Conservation (phyloP, 768 basidiomycete genomes). For the Russula abietina region DNA sequence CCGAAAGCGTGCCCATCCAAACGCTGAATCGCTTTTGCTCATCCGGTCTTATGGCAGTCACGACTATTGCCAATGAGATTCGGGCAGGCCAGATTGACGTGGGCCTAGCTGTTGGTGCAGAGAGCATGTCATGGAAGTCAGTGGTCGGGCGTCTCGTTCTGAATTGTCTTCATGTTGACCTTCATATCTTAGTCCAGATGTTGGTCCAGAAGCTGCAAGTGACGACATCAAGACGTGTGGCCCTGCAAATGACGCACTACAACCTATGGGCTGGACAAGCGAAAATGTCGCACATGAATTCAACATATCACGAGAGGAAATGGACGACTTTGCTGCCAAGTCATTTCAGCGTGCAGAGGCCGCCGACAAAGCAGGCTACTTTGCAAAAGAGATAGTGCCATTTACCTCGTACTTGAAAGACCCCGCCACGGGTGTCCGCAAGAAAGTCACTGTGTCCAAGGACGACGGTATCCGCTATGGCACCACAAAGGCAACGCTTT, state of each 20-base stretch:
- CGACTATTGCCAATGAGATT: constrained; percentile 70
- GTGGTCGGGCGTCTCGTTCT: constrained; percentile 28
- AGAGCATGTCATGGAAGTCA: constrained; percentile 78
- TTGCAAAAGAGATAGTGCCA: constrained; percentile 67
- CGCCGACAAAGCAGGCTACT: constrained; percentile 62
- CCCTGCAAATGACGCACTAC: constrained; percentile 52
- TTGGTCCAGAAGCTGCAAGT: constrained; percentile 53
- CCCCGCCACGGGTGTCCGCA: constrained; percentile 46
- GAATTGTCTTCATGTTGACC: constrained; percentile 24
- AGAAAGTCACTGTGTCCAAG: constrained; percentile 48
- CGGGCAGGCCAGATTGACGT: constrained; percentile 72
- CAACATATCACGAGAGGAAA: constrained; percentile 62
- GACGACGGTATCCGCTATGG: constrained; percentile 78
- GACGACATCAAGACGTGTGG: constrained; percentile 53
- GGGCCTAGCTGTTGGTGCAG: constrained; percentile 76
- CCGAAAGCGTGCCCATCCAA: constrained; percentile 69
- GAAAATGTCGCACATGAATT: constrained; percentile 80
- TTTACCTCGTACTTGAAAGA: constrained; percentile 62
- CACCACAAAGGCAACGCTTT: constrained; percentile 58
- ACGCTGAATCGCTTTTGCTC: constrained; percentile 78
- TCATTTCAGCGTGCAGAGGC: constrained; percentile 77
- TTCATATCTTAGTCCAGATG: constrained; percentile 48
- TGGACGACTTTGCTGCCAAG: constrained; percentile 66
- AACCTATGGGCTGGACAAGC: constrained; percentile 87
- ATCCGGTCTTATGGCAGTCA: constrained; percentile 80